phyloP scores from a whole-genome alignment of 179 eudicot genomes.

The Monotropa hypopitys region DNA sequence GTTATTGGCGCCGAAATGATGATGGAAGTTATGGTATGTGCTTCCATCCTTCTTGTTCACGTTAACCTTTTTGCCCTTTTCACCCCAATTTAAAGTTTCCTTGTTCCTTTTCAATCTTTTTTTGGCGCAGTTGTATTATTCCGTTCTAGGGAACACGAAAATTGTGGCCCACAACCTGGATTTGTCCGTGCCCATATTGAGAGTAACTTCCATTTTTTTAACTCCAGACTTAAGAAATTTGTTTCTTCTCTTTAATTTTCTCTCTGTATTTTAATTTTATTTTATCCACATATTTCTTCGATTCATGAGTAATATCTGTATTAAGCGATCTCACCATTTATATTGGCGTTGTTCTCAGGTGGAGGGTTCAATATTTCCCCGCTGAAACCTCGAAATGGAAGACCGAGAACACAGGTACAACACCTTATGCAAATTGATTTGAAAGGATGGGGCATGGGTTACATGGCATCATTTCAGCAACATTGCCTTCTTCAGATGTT shows the following conservation, averaged over 20 bases:
- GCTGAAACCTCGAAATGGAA: constrained; percentile 72
- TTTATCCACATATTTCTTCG: not conserved
- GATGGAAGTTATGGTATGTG: constrained; percentile 94
- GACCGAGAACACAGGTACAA: constrained; percentile 93
- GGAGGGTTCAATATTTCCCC: constrained; percentile 97
- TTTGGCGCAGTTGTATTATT: constrained; percentile 80
- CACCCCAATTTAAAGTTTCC: not conserved
- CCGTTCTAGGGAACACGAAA: constrained; percentile 89
- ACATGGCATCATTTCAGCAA: constrained; percentile 81
- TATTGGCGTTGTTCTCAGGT: constrained; percentile 35
- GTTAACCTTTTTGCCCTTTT: constrained; percentile 6
- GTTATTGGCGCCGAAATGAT: constrained; percentile 99
- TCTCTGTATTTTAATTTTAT: not conserved
- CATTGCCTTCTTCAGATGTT: constrained; percentile 94
- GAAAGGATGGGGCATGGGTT: constrained; percentile 98
- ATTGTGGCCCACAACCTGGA: constrained; percentile 96
- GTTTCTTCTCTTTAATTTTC: not conserved
- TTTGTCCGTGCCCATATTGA: constrained; percentile 96
- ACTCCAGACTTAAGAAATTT: not conserved
- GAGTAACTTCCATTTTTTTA: constrained; percentile 37
- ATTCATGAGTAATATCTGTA: not conserved
- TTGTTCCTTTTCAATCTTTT: constrained; percentile 6
- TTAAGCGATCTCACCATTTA: not conserved
- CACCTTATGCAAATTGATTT: constrained; percentile 98
- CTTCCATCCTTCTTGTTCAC: constrained; percentile 1